Evolutionary conservation across 805 yeast genomes (phyloP).

Genomic region (Yamadazyma phyllophila): DNA sequence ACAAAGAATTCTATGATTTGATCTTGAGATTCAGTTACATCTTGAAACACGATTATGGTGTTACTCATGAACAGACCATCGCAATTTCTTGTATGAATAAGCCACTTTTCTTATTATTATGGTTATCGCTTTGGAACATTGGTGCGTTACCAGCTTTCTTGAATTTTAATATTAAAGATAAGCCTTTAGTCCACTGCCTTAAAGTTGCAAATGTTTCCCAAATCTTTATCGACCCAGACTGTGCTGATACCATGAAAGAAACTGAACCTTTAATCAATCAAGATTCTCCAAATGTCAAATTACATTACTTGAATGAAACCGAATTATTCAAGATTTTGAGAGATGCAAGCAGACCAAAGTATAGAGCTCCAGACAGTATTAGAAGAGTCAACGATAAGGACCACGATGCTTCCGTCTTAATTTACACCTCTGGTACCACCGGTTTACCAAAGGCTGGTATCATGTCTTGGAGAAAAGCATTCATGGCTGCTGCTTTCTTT

Average conservation of each 20-base stretch:
- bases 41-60: slow-evolving; percentile 59
- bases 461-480: slow-evolving; percentile 85
- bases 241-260: slow-evolving; percentile 50
- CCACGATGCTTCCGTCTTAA: slow-evolving; percentile 64
- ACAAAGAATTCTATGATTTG: slow-evolving; percentile 62
- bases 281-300: slow-evolving; percentile 35
- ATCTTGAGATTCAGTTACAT: slow-evolving; percentile 66
- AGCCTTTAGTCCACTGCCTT: slow-evolving; percentile 77
- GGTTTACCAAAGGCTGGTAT: slow-evolving; percentile 94
- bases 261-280: slow-evolving; percentile 41
- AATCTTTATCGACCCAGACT: slow-evolving; percentile 74
- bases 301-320: slow-evolving; percentile 52
- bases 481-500: slow-evolving; percentile 67
- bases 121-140: slow-evolving; percentile 88
- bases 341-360: slow-evolving; percentile 43
- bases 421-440: slow-evolving; percentile 92
- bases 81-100: slow-evolving; percentile 79
- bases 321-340: slow-evolving; percentile 43
- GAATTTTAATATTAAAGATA: slow-evolving; percentile 73
- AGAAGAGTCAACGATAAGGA: slow-evolving; percentile 61
- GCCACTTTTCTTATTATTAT: slow-evolving; percentile 73
- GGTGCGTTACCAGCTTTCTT: slow-evolving; percentile 89
- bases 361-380: slow-evolving; percentile 53
- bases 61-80: slow-evolving; percentile 64
- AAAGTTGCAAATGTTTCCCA: slow-evolving; percentile 61